These are phyloP conservation scores for Trichophyton mentagrophytes DNA, from an alignment of 2,329 filamentous ascomycete genomes.

Conservation along the genomic window DNA sequence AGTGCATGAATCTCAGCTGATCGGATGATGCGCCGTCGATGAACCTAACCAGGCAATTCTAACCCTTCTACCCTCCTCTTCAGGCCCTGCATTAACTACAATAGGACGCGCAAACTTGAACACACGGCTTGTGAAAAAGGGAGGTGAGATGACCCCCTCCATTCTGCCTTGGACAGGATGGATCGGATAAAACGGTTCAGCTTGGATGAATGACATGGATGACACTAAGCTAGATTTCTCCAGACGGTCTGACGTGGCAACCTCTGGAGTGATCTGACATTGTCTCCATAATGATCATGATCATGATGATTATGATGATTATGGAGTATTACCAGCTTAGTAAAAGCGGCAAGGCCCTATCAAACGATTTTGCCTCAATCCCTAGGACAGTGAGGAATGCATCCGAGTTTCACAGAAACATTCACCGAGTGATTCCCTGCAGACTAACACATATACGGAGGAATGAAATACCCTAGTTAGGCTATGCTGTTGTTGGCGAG, in stretches of 20 bases:
- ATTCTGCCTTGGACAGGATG: neutral
- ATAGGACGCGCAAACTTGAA: too few relatives aligned
- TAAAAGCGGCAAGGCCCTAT: neutral
- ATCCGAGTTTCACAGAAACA: too few relatives aligned
- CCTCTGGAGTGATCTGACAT: constrained; percentile 8
- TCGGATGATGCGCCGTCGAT: constrained; percentile 3
- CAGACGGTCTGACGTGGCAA: constrained; percentile 14
- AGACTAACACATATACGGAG: too few relatives aligned
- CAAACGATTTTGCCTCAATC: too few relatives aligned
- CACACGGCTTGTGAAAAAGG: neutral
- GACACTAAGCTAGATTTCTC: constrained; percentile 6
- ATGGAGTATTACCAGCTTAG: neutral
- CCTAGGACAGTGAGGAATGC: too few relatives aligned
- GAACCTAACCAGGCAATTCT: neutral
- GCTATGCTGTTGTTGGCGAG: too few relatives aligned
- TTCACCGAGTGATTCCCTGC: too few relatives aligned
- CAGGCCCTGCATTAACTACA: neutral
- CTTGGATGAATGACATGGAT: constrained; percentile 8
- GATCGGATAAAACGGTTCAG: constrained; percentile 1
- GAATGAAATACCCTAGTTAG: too few relatives aligned
- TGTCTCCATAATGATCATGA: neutral
- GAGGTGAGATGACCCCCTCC: neutral
- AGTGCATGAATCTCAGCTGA: constrained; percentile 7
- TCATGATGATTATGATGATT: too few relatives aligned
- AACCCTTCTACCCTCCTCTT: constrained; percentile 1